Base-by-base conservation (phyloP, 2,329 filamentous ascomycete species). In the Hirsutella thompsonii region DNA sequence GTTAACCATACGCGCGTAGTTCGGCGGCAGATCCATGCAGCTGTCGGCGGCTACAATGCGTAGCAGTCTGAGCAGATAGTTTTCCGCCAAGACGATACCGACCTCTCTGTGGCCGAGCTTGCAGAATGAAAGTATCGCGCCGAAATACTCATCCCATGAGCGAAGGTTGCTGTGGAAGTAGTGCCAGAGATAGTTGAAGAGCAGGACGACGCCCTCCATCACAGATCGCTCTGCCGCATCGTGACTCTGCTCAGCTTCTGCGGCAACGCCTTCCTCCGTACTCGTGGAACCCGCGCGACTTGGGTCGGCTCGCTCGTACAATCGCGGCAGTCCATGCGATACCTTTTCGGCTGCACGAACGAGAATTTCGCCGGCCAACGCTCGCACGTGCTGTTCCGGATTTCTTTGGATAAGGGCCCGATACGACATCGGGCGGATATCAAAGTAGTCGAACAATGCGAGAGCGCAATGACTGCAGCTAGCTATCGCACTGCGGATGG, bases 81-180 rank as follows among this genome's bases (percentile, higher is more conserved):
- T 70, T 26, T 69, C 64, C 10, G 76, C 70, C 20, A 89, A 64
- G 20, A 88, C 64, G 5, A 71, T 54, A 2, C 66, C 63, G 18
- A 72, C 66, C 55, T 86, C 79, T 5, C 67, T 56, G 3, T 65
- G 59, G 1, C 82, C 81, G 41, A 85, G 59, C 36, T 64, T 67
- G 13, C 77, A 76, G 53, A 89, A 81, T n/a, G 64, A 64, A n/a
- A 72, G 54, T 46, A 89, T 66, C n/a, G 83, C 69, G 11, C 73
- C 72, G 54, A 90, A 90, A 43, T 81, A 81, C 51, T 90, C 83
- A 34, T 79, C 74, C 85, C 85, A 92, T 3, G 82, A 73, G 42
- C 79, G 74, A 21, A 76, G 63, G 36, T 71, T 66, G 3, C 64
- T 58, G 44, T 84, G 76, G 42, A 87, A 76, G n/a, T 61, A 64